Evolutionary conservation across 1,284 basidiomycete genomes (phyloP).

Genomic region (Sanghuangporus weigelae): DNA sequence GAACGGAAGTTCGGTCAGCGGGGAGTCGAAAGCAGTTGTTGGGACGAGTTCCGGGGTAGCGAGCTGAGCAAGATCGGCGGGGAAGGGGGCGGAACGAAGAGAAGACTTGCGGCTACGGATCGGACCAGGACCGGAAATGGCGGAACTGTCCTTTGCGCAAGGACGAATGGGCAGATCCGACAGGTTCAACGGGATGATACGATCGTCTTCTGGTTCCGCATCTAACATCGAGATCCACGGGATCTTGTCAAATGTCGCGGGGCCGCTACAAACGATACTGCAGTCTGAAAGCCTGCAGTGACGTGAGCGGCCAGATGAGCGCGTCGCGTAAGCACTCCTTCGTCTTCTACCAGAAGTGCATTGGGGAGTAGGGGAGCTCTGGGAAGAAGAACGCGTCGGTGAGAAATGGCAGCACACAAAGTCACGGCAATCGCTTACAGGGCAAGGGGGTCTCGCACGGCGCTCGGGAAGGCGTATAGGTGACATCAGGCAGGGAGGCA

Average conservation of each 20-base stretch:
- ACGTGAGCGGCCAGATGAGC: constrained; percentile 32
- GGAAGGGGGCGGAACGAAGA: constrained; percentile 43
- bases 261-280: constrained; percentile 26
- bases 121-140: constrained; percentile 37
- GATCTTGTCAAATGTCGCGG: constrained; percentile 48
- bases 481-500: constrained; percentile 26
- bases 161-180: constrained; percentile 49
- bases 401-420: not conserved
- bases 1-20: constrained; percentile 12
- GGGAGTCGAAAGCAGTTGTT: constrained; percentile 20
- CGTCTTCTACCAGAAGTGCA: constrained; percentile 10
- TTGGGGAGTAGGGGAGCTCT: constrained; percentile 11
- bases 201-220: constrained; percentile 28
- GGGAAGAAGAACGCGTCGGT: not conserved
- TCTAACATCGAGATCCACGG: constrained; percentile 59
- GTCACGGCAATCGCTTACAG: constrained; percentile 19
- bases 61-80: constrained; percentile 22
- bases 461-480: constrained; percentile 23
- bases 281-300: constrained; percentile 30
- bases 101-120: constrained; percentile 51
- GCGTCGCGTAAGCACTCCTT: constrained; percentile 16
- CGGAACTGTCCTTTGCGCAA: constrained; percentile 22
- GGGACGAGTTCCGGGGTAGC: constrained; percentile 21
- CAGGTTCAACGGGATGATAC: constrained; percentile 39
- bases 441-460: constrained; percentile 9